phyloP scores from a whole-genome alignment of 345 rosid genomes.

The Brassica napus region Da-Ae NC_063450.1:52931001-52931500 shows the following conservation, averaged over 20 bases:
- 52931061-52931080: too few relatives aligned
- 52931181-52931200: neutral
- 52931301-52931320: constrained; percentile 26
- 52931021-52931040: too few relatives aligned
- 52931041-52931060: too few relatives aligned
- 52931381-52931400: neutral
- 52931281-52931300: constrained; percentile 9
- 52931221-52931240: neutral
- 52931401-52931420: constrained; percentile 9
- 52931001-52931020: too few relatives aligned
- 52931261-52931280: neutral
- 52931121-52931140: too few relatives aligned
- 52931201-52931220: neutral
- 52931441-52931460: constrained; percentile 34
- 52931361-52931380: constrained; percentile 29
- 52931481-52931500: constrained; percentile 5
- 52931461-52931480: constrained; percentile 24
- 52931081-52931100: too few relatives aligned
- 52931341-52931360: constrained; percentile 23
- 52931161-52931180: neutral
- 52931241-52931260: neutral
- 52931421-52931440: constrained; percentile 39
- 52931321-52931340: constrained; percentile 35
- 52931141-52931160: too few relatives aligned
- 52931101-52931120: too few relatives aligned